Conservation (phyloP, 1,284 basidiomycete genomes). For the Boletus holoroseus region DNA sequence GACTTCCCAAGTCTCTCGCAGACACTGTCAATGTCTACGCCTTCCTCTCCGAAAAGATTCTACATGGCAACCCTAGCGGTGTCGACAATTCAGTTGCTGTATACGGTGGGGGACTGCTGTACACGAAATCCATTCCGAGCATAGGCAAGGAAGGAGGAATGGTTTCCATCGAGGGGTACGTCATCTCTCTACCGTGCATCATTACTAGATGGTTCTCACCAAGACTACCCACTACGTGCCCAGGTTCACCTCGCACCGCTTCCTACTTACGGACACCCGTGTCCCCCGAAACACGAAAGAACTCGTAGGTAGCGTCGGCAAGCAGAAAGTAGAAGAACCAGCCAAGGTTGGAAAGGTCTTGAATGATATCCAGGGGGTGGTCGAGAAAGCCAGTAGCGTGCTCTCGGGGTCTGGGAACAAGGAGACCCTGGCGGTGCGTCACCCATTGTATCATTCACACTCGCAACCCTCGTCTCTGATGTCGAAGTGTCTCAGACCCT, state of each 20-base stretch:
- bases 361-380: conserved; percentile 74
- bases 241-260: conserved; percentile 66
- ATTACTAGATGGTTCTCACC: conserved; percentile 16
- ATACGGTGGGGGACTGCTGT: conserved; percentile 90
- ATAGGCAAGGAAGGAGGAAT: conserved; percentile 75
- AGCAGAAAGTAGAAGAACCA: conserved; percentile 74
- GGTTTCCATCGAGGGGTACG: conserved; percentile 81
- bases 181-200: conserved; percentile 9
- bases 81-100: conserved; percentile 96
- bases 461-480: conserved; percentile 1
- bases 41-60: conserved; percentile 91
- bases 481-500: conserved; percentile 47
- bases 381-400: conserved; percentile 72
- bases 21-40: conserved; percentile 90
- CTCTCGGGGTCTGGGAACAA: conserved; percentile 48
- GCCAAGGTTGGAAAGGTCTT: conserved; percentile 71
- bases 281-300: conserved; percentile 92
- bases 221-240: conserved; percentile 6
- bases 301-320: conserved; percentile 84
- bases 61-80: conserved; percentile 97
- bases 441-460: conserved; percentile 24
- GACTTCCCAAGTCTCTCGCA: conserved; percentile 42
- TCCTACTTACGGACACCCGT: conserved; percentile 90
- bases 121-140: conserved; percentile 65
- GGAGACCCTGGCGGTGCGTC: conserved; percentile 46